A percentile compares a stretch with the other conserved stretches of the same genome.
Conservation (phyloP, 2,329 filamentous ascomycete species). For the Plectosphaerella sp. region DNA sequence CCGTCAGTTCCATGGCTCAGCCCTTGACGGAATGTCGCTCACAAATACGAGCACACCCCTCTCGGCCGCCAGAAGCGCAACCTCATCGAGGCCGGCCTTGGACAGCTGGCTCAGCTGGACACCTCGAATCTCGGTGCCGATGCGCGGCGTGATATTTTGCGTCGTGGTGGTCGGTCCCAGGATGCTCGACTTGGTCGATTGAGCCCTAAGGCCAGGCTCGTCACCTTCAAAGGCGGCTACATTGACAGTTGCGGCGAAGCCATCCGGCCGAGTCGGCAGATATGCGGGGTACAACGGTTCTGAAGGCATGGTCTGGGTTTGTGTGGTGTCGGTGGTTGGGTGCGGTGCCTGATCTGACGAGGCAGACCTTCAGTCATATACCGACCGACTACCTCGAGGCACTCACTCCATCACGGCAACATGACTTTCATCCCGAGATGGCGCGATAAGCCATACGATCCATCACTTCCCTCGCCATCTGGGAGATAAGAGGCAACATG, state of each 20-base stretch:
- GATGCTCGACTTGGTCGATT: slow-evolving; percentile 17
- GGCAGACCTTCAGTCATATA: background rate
- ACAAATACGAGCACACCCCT: slow-evolving; percentile 26
- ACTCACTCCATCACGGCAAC: too few relatives aligned
- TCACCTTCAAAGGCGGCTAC: slow-evolving; percentile 21
- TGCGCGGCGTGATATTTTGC: slow-evolving; percentile 20
- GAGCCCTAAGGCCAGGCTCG: slow-evolving; percentile 24
- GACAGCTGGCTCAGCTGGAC: slow-evolving; percentile 21
- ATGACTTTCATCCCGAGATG: too few relatives aligned
- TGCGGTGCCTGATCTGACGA: background rate
- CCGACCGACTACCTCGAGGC: too few relatives aligned
- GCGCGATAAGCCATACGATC: too few relatives aligned
- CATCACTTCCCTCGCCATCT: too few relatives aligned
- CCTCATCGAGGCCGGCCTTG: slow-evolving; percentile 19
- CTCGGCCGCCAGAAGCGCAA: slow-evolving; percentile 23
- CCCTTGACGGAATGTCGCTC: background rate
- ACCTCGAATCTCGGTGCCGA: slow-evolving; percentile 21
- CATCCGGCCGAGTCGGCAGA: slow-evolving; percentile 25
- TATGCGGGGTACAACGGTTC: slow-evolving; percentile 25
- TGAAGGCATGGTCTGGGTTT: slow-evolving; percentile 14
- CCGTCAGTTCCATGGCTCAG: background rate
- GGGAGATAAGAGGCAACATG: too few relatives aligned
- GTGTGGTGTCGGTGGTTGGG: background rate
- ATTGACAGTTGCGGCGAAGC: slow-evolving; percentile 16
- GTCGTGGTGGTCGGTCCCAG: slow-evolving; percentile 8